Conservation (phyloP, 371 early-diverging fungal species). For the Lichtheimia corymbifera region DNA sequence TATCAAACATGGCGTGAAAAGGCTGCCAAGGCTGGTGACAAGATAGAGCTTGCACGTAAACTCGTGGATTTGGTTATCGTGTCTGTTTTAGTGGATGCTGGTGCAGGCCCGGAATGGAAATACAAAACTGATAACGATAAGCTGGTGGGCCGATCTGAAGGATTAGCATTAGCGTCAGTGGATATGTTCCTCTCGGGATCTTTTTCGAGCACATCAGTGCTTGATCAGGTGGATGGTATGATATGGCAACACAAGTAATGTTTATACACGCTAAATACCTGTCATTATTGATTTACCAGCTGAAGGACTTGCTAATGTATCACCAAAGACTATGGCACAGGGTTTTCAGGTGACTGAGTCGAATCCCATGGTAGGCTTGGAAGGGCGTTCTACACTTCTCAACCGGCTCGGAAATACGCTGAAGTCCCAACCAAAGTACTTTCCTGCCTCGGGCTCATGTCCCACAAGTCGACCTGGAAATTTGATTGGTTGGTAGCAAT, state of each 20-base stretch:
- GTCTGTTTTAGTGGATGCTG: constrained; percentile 92
- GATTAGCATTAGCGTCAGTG: constrained; percentile 84
- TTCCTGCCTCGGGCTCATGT: constrained; percentile 35
- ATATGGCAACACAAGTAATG: background rate
- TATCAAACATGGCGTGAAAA: constrained; percentile 45
- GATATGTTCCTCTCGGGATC: constrained; percentile 85
- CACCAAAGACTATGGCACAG: constrained; percentile 57
- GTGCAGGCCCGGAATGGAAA: constrained; percentile 85
- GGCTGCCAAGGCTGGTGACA: constrained; percentile 30
- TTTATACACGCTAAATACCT: background rate
- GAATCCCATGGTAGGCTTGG: constrained; percentile 84
- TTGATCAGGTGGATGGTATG: constrained; percentile 76
- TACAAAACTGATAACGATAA: constrained; percentile 51
- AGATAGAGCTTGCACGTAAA: constrained; percentile 66
- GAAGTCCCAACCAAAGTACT: constrained; percentile 58
- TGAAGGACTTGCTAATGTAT: constrained; percentile 56
- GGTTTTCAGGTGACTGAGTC: constrained; percentile 81
- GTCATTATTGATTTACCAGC: constrained; percentile 30
- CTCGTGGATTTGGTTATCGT: constrained; percentile 86
- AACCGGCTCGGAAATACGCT: constrained; percentile 67
- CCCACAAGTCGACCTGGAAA: constrained; percentile 76
- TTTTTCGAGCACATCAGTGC: constrained; percentile 63
- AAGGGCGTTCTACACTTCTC: constrained; percentile 77
- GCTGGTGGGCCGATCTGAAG: constrained; percentile 78
- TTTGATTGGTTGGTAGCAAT: constrained; percentile 61